Conservation (phyloP, 495 filamentous ascomycete species). For the Bacidia rubella region DNA sequence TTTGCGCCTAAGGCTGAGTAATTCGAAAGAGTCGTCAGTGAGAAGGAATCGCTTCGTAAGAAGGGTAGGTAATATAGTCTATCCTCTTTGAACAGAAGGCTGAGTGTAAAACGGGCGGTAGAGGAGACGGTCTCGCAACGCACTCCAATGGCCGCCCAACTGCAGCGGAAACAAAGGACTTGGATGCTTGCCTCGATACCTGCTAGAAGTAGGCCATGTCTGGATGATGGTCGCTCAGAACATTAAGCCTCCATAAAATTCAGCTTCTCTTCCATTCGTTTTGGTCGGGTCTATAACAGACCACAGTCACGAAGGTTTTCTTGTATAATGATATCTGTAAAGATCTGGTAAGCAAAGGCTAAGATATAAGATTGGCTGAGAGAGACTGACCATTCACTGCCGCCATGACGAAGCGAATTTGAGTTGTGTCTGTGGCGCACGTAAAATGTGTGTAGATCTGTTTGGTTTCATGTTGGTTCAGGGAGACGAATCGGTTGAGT, state of each 20-base stretch:
- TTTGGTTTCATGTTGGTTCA: slow-evolving; percentile 98
- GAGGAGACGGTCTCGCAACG: background rate
- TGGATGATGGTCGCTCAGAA: slow-evolving; percentile 7
- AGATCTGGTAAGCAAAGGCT: background rate
- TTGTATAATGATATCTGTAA: slow-evolving; percentile 96
- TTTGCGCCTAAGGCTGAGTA: background rate
- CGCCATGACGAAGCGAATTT: slow-evolving; percentile 99
- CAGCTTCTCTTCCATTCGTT: slow-evolving; percentile 15
- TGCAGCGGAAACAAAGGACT: slow-evolving; percentile 3
- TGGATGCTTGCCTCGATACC: slow-evolving; percentile 3
- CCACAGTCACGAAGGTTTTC: slow-evolving; percentile 97
- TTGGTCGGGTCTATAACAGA: slow-evolving; percentile 57
- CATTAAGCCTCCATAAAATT: slow-evolving; percentile 18
- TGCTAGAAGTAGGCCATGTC: background rate
- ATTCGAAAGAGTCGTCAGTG: background rate
- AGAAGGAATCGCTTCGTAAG: background rate
- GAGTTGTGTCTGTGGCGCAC: slow-evolving; percentile 93
- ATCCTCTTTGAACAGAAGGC: background rate
- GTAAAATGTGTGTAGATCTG: slow-evolving; percentile 99
- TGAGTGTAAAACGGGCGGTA: background rate
- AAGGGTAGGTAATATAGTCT: background rate
- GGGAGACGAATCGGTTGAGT: slow-evolving; percentile 86
- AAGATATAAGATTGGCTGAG: background rate
- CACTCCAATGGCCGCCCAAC: background rate
- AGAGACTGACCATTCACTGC: slow-evolving; percentile 81